These are phyloP conservation scores for Papilionanthe hybrid DNA, from an alignment of 116 monocot species.

Conservation along the genomic window DNA sequence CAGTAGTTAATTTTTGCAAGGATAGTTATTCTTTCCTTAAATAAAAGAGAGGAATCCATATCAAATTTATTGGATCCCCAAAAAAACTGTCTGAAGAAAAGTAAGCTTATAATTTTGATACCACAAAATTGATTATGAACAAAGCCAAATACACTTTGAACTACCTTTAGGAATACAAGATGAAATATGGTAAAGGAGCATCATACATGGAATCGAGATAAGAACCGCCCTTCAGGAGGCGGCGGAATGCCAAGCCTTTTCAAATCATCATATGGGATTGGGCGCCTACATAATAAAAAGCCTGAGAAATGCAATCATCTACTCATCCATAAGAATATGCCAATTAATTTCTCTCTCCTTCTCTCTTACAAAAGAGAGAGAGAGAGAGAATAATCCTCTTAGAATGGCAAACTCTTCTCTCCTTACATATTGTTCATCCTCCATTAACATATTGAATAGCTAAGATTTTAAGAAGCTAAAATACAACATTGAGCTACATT, in stretches of 20 bases:
- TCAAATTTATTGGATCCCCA: too few species aligned
- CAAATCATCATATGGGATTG: constrained; percentile 82
- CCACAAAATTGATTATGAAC: too few species aligned
- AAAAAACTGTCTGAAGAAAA: too few species aligned
- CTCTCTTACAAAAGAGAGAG: too few species aligned
- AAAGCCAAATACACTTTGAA: not conserved
- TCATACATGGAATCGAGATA: constrained; percentile 72
- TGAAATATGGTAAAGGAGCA: not conserved
- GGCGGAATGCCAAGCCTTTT: constrained; percentile 83
- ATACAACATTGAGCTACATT: not conserved
- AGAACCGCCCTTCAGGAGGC: constrained; percentile 81
- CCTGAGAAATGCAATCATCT: not conserved
- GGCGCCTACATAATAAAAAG: constrained; percentile 42
- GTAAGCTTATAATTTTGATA: too few species aligned
- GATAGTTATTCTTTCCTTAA: too few species aligned
- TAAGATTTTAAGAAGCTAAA: not conserved
- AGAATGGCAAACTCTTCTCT: not conserved
- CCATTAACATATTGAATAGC: not conserved
- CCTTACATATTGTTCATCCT: not conserved
- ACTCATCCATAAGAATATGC: not conserved
- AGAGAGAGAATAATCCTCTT: not conserved
- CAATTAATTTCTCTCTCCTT: not conserved
- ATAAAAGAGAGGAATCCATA: too few species aligned
- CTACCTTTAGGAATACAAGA: not conserved
- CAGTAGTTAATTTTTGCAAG: too few species aligned